These are phyloP conservation scores for Diutina catenulata DNA, from an alignment of 1,139 yeast genomes.

Conservation along the genomic window DNA sequence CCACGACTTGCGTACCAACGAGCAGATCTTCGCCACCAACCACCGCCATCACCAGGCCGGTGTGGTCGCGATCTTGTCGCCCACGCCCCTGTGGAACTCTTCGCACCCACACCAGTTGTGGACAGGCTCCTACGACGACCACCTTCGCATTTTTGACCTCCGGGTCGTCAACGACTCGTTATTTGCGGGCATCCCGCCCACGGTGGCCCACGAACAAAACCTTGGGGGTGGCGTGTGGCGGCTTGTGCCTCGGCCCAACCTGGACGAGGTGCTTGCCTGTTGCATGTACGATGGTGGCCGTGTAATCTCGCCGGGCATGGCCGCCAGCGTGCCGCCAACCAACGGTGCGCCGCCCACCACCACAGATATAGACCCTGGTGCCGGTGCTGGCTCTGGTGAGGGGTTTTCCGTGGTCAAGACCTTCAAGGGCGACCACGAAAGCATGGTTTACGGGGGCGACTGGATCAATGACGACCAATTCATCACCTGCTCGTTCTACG, in stretches of 20 bases:
- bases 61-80: constrained; percentile 62
- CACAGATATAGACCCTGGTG: no score
- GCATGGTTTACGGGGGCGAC: constrained; percentile 95
- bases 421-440: constrained; percentile 64
- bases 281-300: constrained; percentile 97
- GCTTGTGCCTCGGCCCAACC: constrained; percentile 51
- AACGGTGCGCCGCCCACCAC: no score
- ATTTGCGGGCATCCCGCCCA: constrained; percentile 38
- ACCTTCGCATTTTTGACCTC: constrained; percentile 56
- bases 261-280: constrained; percentile 52
- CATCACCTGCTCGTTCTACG: constrained; percentile 87
- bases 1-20: constrained; percentile 49
- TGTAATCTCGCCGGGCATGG: no score
- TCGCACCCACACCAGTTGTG: constrained; percentile 44
- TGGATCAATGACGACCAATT: constrained; percentile 44
- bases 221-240: constrained; percentile 97
- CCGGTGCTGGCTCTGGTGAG: constrained; percentile 13
- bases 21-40: constrained; percentile 41
- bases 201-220: constrained; percentile 27
- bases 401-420: constrained; percentile 33
- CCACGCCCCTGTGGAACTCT: constrained; percentile 26
- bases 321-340: no score
- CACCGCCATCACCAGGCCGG: constrained; percentile 40
- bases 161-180: constrained; percentile 37
- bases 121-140: constrained; percentile 93